Evolutionary conservation across 139 green algal species (phyloP).

Genomic region (Gonium pectorale): DNA sequence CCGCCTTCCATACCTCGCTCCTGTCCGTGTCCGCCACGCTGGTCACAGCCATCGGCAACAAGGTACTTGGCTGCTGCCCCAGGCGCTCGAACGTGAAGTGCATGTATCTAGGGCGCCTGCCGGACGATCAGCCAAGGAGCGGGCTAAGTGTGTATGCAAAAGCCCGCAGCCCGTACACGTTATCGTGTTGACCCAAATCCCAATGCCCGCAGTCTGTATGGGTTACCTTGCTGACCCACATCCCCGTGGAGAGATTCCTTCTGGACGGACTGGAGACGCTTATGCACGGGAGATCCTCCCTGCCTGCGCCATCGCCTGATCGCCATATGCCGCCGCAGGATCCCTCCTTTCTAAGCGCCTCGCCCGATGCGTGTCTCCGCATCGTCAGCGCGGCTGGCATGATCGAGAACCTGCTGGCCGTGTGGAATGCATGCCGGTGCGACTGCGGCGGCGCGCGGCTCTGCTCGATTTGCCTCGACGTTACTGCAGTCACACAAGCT

Average conservation of each 20-base stretch:
- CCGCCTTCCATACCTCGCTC: slow-evolving; percentile 35
- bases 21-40: slow-evolving; percentile 10
- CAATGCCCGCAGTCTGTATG: background rate
- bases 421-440: slow-evolving; percentile 35
- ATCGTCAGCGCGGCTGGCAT: background rate
- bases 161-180: too few relatives aligned
- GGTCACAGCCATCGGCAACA: background rate
- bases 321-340: background rate
- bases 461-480: background rate
- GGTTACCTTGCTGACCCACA: too few relatives aligned
- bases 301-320: background rate
- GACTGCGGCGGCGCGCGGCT: background rate
- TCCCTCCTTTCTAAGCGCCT: background rate
- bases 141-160: too few relatives aligned
- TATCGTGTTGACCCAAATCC: too few relatives aligned
- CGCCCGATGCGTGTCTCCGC: background rate
- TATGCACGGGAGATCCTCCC: background rate
- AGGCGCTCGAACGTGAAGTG: background rate
- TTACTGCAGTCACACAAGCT: background rate
- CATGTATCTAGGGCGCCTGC: too few relatives aligned
- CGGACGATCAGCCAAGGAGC: too few relatives aligned
- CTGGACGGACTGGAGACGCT: too few relatives aligned
- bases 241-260: too few relatives aligned
- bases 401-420: slow-evolving; percentile 15
- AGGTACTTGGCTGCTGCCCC: background rate